phyloP scores from a whole-genome alignment of 805 yeast species.

The Starmera dryadoides region DNA sequence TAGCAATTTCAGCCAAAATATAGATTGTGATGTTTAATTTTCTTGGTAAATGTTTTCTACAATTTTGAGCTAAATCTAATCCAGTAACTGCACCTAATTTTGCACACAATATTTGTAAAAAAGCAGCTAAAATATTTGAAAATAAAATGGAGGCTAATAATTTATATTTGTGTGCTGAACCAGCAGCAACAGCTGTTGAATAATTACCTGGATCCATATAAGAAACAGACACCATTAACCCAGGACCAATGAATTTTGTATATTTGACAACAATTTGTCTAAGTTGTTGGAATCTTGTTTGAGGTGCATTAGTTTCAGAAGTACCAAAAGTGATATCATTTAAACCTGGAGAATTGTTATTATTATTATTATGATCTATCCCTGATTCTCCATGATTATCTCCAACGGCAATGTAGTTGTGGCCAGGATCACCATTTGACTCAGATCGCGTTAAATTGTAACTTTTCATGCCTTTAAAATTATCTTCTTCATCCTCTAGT shows the following conservation, averaged over 20 bases:
- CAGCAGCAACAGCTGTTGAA: slow-evolving; percentile 90
- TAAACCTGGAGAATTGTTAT: not conserved
- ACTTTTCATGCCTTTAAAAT: not conserved
- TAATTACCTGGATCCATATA: slow-evolving; percentile 98
- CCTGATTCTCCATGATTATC: too few relatives aligned
- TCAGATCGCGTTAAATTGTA: not conserved
- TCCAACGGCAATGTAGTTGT: not conserved
- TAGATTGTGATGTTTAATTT: slow-evolving; percentile 57
- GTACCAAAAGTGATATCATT: not conserved
- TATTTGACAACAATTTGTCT: slow-evolving; percentile 36
- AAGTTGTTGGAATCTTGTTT: slow-evolving; percentile 5
- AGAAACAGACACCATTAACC: slow-evolving; percentile 89
- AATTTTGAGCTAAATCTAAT: slow-evolving; percentile 80
- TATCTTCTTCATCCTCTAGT: not conserved
- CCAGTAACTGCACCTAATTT: slow-evolving; percentile 94
- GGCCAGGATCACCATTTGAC: not conserved
- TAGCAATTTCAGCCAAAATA: slow-evolving; percentile 80
- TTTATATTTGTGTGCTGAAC: slow-evolving; percentile 79
- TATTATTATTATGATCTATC: not conserved
- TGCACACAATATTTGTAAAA: slow-evolving; percentile 78
- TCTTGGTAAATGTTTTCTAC: slow-evolving; percentile 66
- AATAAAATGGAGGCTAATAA: slow-evolving; percentile 70
- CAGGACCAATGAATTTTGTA: slow-evolving; percentile 80
- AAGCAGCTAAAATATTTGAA: slow-evolving; percentile 81
- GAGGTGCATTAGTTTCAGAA: not conserved